Evolutionary conservation across 208 protist species (phyloP).

Genomic region (Acanthamoeba lenticulata): DNA sequence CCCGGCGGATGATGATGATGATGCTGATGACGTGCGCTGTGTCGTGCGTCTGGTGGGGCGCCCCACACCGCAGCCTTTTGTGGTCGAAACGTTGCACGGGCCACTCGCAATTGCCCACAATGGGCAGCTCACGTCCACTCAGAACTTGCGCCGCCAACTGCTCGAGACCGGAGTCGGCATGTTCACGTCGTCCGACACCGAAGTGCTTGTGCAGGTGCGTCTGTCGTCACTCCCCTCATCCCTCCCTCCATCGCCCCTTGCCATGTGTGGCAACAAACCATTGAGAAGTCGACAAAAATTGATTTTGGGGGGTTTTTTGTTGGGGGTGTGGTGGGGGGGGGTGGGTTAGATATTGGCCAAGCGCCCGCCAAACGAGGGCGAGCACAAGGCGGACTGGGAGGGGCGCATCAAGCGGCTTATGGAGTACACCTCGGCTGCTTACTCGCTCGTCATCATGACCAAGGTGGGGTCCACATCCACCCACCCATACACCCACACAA

Average conservation of each 20-base stretch:
- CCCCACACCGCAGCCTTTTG: constrained; percentile 72
- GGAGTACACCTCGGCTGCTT: constrained; percentile 37
- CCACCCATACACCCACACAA: too few relatives aligned
- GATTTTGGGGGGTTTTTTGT: too few relatives aligned
- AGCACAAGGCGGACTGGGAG: constrained; percentile 72
- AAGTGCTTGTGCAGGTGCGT: constrained; percentile 72
- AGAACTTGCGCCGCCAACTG: constrained; percentile 67
- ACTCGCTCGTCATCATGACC: constrained; percentile 64
- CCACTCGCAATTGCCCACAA: constrained; percentile 76
- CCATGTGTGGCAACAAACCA: too few relatives aligned
- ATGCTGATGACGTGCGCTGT: not conserved
- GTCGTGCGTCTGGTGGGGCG: not conserved
- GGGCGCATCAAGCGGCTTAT: constrained; percentile 71
- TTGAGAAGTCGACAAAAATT: too few relatives aligned
- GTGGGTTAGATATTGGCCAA: constrained; percentile 16
- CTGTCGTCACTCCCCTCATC: not conserved
- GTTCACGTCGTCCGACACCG: constrained; percentile 73
- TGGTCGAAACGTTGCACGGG: constrained; percentile 75
- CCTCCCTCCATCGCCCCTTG: not conserved
- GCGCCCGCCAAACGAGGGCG: not conserved
- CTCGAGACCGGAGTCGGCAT: constrained; percentile 70
- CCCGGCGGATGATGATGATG: not conserved
- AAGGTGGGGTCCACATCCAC: too few relatives aligned
- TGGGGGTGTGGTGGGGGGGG: not conserved
- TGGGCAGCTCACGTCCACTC: constrained; percentile 42